phyloP scores from a whole-genome alignment of 2,329 filamentous ascomycete species.

The Nakataea oryzae region DNA sequence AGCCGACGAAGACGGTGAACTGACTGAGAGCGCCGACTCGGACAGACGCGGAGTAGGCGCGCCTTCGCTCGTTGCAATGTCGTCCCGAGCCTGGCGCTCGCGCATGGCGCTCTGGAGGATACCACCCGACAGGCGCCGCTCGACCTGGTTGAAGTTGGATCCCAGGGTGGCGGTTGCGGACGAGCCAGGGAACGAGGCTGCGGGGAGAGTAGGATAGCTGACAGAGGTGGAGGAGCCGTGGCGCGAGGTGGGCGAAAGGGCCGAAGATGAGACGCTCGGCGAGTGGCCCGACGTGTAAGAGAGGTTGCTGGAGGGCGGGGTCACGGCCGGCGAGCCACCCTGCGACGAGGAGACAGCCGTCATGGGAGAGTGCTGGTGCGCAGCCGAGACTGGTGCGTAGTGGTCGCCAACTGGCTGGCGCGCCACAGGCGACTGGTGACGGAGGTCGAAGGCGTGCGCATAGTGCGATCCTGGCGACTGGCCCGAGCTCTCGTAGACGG shows the following conservation, averaged over 20 bases:
- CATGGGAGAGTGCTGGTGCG: constrained; percentile 51
- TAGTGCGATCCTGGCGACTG: constrained; percentile 73
- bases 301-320: constrained; percentile 63
- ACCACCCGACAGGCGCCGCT: constrained; percentile 54
- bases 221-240: constrained; percentile 49
- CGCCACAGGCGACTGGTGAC: constrained; percentile 27
- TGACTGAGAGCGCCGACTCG: constrained; percentile 30
- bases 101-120: constrained; percentile 51
- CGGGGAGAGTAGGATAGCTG: constrained; percentile 66
- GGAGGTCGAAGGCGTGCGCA: constrained; percentile 54
- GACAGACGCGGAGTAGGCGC: constrained; percentile 33
- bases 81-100: constrained; percentile 12
- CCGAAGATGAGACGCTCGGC: constrained; percentile 59
- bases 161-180: constrained; percentile 63
- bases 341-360: constrained; percentile 40
- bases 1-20: constrained; percentile 45
- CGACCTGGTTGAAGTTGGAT: constrained; percentile 51
- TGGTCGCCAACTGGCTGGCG: constrained; percentile 17
- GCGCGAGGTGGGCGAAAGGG: constrained; percentile 56
- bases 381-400: constrained; percentile 32
- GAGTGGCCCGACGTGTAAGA: constrained; percentile 73
- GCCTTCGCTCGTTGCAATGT: constrained; percentile 15
- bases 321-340: constrained; percentile 63
- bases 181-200: constrained; percentile 57
- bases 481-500: constrained; percentile 86